Base-by-base conservation (phyloP, 2,329 filamentous ascomycete species). In the Sclerotinia glacialis region DNA sequence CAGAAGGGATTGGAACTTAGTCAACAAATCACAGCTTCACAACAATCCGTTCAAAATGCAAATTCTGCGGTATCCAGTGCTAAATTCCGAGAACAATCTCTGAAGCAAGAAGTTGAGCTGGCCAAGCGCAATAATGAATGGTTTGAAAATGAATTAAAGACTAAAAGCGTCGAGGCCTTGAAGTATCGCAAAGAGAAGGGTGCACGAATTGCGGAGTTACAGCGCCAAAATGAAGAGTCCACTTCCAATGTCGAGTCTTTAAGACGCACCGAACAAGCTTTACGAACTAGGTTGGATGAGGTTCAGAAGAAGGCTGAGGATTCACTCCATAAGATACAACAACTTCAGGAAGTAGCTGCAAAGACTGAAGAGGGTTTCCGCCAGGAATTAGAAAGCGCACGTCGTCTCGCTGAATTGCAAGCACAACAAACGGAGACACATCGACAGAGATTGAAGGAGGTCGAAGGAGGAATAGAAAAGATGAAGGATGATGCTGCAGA, bases 161-260 rank as follows among this genome's bases (percentile, higher is more conserved):
- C 91, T 0, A 96, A 97, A 80, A 89, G 86, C 69, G 86, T 89
- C 11, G 95, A 99, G 76, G 88, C 92, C 58, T 85, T 94, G 71
- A 97, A 93, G 75, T 94, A 91, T 78, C 88, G 95, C 70, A 98
- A 97, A 76, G 95, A 99, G 76, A 98, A 97, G 83, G 91, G 91
- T 69, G 89, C 92, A 1, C 90, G 91, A 49, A 92, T 98, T 72
- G 86, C 93, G 11, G 91, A 96, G 74, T 85, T 99, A 37, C 91
- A 97, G 78, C 90, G 93, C 64, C 86, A 90, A 68, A 91, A 94
- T 72, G 94, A 98, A 72, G 95, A 99, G 71, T 87, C 90, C 54
- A 88, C 85, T 70, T 89, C 90, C 26, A 89, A 85, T 42, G 84
- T 93, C 63, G 92, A 97, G 65, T 85, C 89, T 12, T 80, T 96